phyloP scores from a whole-genome alignment of 495 filamentous ascomycete species.

The Coniosporium apollinis region DNA sequence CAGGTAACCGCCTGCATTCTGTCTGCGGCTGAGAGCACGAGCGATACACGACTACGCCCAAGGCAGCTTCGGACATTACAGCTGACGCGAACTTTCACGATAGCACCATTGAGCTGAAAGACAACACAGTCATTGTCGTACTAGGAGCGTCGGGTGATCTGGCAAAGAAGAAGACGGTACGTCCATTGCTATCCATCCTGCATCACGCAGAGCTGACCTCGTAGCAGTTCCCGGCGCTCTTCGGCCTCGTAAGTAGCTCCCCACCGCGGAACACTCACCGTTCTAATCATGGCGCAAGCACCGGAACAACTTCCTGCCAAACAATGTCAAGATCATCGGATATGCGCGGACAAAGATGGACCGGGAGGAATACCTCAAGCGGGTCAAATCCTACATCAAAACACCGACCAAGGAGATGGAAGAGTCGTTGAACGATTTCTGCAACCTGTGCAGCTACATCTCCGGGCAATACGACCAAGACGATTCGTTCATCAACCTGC shows the following conservation, averaged over 20 bases:
- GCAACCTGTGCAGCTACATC: conserved; percentile 73
- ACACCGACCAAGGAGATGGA: conserved; percentile 95
- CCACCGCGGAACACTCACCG: neutral
- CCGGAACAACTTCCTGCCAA: conserved; percentile 96
- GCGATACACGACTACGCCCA: neutral
- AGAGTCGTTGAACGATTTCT: conserved; percentile 83
- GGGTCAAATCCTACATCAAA: conserved; percentile 97
- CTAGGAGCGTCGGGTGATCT: conserved; percentile 95
- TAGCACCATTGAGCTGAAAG: conserved; percentile 84
- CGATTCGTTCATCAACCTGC: conserved; percentile 78
- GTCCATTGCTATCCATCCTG: conserved; percentile 12
- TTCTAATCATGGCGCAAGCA: conserved; percentile 36
- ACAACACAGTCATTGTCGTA: conserved; percentile 95
- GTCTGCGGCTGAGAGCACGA: neutral
- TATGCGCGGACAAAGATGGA: conserved; percentile 99
- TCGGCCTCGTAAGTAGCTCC: conserved; percentile 68
- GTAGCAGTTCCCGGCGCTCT: conserved; percentile 84
- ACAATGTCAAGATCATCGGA: conserved; percentile 91
- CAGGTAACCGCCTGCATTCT: neutral
- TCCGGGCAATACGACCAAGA: conserved; percentile 96
- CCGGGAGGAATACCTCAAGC: conserved; percentile 79
- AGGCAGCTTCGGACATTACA: neutral
- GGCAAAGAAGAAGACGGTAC: conserved; percentile 97
- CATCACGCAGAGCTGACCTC: conserved; percentile 6
- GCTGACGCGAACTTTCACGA: neutral